phyloP scores from a whole-genome alignment of 2,329 filamentous ascomycete genomes.

The Nigrograna mackinnonii region DNA sequence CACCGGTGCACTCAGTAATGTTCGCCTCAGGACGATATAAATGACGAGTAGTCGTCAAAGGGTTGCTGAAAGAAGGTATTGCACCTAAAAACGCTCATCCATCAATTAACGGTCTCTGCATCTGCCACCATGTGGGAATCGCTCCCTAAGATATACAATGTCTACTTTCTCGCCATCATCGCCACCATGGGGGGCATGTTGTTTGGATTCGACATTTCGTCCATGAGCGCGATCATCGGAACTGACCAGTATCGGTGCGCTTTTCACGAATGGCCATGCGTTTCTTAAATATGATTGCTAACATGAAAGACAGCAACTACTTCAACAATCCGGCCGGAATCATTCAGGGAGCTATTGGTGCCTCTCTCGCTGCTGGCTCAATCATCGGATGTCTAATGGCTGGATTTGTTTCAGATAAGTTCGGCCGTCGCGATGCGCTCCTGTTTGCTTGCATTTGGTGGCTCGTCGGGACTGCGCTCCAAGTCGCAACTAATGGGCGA shows the following conservation, averaged over 20 bases:
- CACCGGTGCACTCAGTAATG: too few relatives aligned
- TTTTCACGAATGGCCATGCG: too few relatives aligned
- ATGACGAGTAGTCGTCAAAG: too few relatives aligned
- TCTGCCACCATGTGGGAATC: slow-evolving; percentile 29
- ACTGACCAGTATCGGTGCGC: slow-evolving; percentile 51
- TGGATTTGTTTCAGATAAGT: slow-evolving; percentile 55
- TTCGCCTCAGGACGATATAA: too few relatives aligned
- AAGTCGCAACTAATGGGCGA: slow-evolving; percentile 49
- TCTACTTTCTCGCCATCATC: slow-evolving; percentile 56
- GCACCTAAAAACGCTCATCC: not conserved
- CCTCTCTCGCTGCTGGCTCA: slow-evolving; percentile 54
- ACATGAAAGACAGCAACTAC: slow-evolving; percentile 44
- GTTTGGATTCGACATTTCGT: slow-evolving; percentile 62
- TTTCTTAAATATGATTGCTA: too few relatives aligned
- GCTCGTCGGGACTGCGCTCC: slow-evolving; percentile 47
- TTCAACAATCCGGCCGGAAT: slow-evolving; percentile 56
- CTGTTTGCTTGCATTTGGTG: slow-evolving; percentile 54
- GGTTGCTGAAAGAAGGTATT: too few relatives aligned
- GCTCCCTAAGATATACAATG: slow-evolving; percentile 58
- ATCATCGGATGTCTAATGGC: slow-evolving; percentile 52
- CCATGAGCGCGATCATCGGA: slow-evolving; percentile 57
- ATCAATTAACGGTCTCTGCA: not conserved
- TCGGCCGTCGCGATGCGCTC: slow-evolving; percentile 52
- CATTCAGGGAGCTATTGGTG: slow-evolving; percentile 54
- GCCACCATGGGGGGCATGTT: slow-evolving; percentile 58